phyloP scores from a whole-genome alignment of 371 early-diverging fungal species.

The Parasitella parasitica region DNA sequence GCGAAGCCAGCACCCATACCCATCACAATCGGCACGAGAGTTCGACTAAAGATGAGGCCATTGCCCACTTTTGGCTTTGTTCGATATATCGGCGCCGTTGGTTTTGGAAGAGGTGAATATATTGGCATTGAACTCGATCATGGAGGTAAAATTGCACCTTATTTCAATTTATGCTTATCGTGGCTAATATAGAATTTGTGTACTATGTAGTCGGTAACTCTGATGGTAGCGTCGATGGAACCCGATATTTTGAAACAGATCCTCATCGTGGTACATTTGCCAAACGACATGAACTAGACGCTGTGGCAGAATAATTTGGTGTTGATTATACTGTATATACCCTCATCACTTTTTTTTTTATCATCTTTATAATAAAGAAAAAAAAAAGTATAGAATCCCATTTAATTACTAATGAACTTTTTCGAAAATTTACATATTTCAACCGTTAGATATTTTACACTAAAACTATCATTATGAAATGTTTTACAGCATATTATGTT shows the following conservation, averaged over 20 bases:
- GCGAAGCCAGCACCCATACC: conserved; percentile 2
- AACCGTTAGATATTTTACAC: conserved; percentile 6
- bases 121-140: conserved; percentile 36
- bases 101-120: conserved; percentile 38
- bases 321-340: conserved; percentile 4
- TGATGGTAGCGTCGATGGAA: conserved; percentile 27
- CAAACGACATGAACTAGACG: conserved; percentile 25
- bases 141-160: conserved; percentile 32
- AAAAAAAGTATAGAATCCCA: too few species aligned
- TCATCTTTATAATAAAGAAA: background rate
- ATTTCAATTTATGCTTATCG: too few species aligned
- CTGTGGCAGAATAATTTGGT: conserved; percentile 13
- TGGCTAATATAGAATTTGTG: too few species aligned
- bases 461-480: conserved; percentile 1
- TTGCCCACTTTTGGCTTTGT: conserved; percentile 34
- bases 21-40: conserved; percentile 23
- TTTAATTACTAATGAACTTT: too few species aligned
- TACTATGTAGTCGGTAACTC: conserved; percentile 32
- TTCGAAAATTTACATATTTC: background rate
- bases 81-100: conserved; percentile 28
- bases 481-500: background rate
- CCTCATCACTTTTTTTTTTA: background rate
- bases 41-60: conserved; percentile 22
- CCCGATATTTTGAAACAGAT: conserved; percentile 30
- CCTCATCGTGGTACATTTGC: conserved; percentile 30